Percentiles rank a stretch among this genome's conserved stretches.
phyloP scores from a whole-genome alignment of 2,329 filamentous ascomycete genomes.

The Ceratocystiopsis sp. region DNA sequence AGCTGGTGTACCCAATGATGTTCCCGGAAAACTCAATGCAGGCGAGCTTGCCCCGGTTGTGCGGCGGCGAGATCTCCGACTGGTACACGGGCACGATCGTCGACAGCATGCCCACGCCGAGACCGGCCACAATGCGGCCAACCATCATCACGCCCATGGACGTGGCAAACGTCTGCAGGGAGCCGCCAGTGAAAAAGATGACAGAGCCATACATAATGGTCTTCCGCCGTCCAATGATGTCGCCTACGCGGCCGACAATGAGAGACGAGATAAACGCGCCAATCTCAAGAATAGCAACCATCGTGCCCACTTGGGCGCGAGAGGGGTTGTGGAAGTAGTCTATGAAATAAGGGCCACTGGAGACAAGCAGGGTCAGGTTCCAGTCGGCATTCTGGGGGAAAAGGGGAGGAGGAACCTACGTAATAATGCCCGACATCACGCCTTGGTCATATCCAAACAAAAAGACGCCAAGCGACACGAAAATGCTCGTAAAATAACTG shows the following conservation, averaged over 20 bases:
- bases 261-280: slow-evolving; percentile 86
- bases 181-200: slow-evolving; percentile 73
- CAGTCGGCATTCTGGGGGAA: no score
- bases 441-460: slow-evolving; percentile 82
- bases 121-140: slow-evolving; percentile 67
- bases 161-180: slow-evolving; percentile 63
- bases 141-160: slow-evolving; percentile 82
- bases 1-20: slow-evolving; percentile 87
- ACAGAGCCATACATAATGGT: slow-evolving; percentile 90
- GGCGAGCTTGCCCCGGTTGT: slow-evolving; percentile 86
- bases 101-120: slow-evolving; percentile 75
- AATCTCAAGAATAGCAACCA: slow-evolving; percentile 92
- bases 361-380: background rate
- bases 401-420: slow-evolving; percentile 27
- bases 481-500: slow-evolving; percentile 89
- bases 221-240: slow-evolving; percentile 73
- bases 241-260: slow-evolving; percentile 71
- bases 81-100: slow-evolving; percentile 91
- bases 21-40: slow-evolving; percentile 98
- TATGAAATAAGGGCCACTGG: slow-evolving; percentile 70
- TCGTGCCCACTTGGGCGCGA: slow-evolving; percentile 76
- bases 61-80: slow-evolving; percentile 87
- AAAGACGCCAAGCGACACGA: slow-evolving; percentile 74
- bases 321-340: slow-evolving; percentile 86
- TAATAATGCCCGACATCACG: slow-evolving; percentile 64